Conservation (phyloP, 2,329 filamentous ascomycete species). For the Fusarium coicis region DNA sequence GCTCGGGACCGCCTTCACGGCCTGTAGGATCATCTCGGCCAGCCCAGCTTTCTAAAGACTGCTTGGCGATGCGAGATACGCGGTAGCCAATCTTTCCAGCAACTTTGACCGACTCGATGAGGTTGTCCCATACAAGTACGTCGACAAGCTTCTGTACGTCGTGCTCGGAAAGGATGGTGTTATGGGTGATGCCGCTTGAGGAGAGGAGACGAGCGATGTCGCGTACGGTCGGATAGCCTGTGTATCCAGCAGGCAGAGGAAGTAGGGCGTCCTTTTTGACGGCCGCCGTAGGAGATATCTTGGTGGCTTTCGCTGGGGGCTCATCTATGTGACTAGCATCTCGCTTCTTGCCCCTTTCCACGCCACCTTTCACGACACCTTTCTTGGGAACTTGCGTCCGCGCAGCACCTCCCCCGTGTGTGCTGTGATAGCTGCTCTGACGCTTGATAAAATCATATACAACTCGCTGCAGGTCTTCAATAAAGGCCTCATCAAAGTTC, state of each 20-base stretch:
- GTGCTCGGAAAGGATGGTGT: conserved; percentile 74
- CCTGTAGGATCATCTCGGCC: conserved; percentile 52
- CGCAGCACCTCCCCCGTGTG: conserved; percentile 46
- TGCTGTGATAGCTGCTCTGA: conserved; percentile 74
- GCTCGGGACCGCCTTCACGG: conserved; percentile 54
- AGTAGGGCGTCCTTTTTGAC: conserved; percentile 55
- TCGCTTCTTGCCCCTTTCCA: conserved; percentile 62
- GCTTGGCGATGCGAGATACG: conserved; percentile 60
- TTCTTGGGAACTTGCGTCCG: conserved; percentile 65
- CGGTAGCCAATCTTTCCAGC: conserved; percentile 64
- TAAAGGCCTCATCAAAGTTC: conserved; percentile 88
- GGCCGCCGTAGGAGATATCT: conserved; percentile 31
- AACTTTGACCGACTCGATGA: conserved; percentile 73
- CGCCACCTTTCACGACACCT: conserved; percentile 62
- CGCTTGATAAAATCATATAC: conserved; percentile 79
- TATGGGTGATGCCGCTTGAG: conserved; percentile 74
- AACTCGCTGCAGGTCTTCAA: conserved; percentile 77
- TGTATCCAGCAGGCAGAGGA: conserved; percentile 73
- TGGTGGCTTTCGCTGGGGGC: conserved; percentile 45
- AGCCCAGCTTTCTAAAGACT: conserved; percentile 55
- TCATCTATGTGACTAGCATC: conserved; percentile 54
- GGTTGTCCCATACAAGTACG: conserved; percentile 88
- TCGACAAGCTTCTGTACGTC: conserved; percentile 89
- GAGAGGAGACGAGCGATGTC: conserved; percentile 82
- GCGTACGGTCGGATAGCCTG: conserved; percentile 81